A percentile compares a stretch with the other conserved stretches of the same genome.
Conservation (phyloP, 768 basidiomycete species). For the Punctularia strigosozonata region DNA sequence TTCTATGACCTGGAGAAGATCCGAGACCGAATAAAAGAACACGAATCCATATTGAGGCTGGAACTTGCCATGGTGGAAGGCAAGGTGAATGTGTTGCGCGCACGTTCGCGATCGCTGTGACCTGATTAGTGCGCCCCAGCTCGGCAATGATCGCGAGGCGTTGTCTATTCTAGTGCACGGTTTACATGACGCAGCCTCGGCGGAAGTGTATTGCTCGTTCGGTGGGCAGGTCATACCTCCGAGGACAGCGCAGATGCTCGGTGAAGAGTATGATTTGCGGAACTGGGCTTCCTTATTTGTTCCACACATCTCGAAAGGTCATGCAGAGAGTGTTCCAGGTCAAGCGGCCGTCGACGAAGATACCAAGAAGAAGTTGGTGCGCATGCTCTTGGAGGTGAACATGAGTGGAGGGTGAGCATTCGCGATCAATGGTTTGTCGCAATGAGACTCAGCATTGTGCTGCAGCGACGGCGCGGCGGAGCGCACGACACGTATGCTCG, state of each 20-base stretch:
- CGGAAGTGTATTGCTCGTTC: slow-evolving; percentile 78
- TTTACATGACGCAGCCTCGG: slow-evolving; percentile 62
- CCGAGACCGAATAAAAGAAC: slow-evolving; percentile 30
- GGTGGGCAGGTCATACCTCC: slow-evolving; percentile 64
- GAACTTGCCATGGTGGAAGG: slow-evolving; percentile 73
- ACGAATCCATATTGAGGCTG: slow-evolving; percentile 45
- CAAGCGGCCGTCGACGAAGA: slow-evolving; percentile 30
- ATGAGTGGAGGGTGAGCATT: slow-evolving; percentile 62
- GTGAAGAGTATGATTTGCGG: slow-evolving; percentile 35
- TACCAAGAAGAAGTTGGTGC: slow-evolving; percentile 47
- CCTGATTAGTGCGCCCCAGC: slow-evolving; percentile 17
- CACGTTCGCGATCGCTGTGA: slow-evolving; percentile 3
- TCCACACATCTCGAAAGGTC: slow-evolving; percentile 4
- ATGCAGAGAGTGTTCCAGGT: slow-evolving; percentile 18
- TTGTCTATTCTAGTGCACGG: slow-evolving; percentile 57
- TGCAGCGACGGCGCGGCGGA: slow-evolving; percentile 39
- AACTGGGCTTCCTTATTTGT: slow-evolving; percentile 42
- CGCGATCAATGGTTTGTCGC: background rate
- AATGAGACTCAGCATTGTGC: background rate
- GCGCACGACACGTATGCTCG: slow-evolving; percentile 57
- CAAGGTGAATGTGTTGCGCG: slow-evolving; percentile 34
- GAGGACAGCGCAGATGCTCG: slow-evolving; percentile 40
- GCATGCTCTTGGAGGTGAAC: slow-evolving; percentile 69
- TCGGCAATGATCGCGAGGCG: slow-evolving; percentile 48
- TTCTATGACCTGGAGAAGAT: slow-evolving; percentile 48